Evolutionary conservation across 768 basidiomycete species (phyloP), one percentile per base, ranked within the genome.

Genomic region (Xerocomellus intermedius): DNA sequence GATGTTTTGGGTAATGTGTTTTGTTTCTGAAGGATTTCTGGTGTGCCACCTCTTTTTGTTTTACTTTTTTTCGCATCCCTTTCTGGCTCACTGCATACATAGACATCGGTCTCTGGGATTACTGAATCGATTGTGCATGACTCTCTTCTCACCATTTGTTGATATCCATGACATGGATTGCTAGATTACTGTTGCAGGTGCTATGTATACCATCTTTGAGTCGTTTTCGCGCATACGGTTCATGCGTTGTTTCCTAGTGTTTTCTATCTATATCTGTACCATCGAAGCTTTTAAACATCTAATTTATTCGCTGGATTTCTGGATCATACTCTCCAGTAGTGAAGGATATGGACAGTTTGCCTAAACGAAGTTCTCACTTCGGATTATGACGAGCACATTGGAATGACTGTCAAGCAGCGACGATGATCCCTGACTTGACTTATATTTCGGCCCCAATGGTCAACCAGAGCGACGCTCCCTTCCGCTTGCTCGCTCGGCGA

Each of bases 381-480:
- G 5, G 19, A 39, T 21, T 2, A 19, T 42, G 16, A 37, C 35
- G 10, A 13, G 5, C 38, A 28, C 35, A 39, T n/a, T 17, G 42
- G n/a, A 35, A 42, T 24, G 33, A 30, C 19, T 36, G 10, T 26
- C 48, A 19, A 30, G 8, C 49, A 19, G 42, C 28, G 44, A 50
- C 32, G 16, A 69, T 61, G 64, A 48, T 57, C 21, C 61, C 61
- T 1, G 62, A 71, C 53, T 59, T 77, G 54, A 57, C 65, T 22
- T 76, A 70, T 53, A 78, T 89, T 50, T 77, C 85, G 8, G 87
- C 88, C 8, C 88, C 87, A 3, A 90, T 90, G 88, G 80, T 91
- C 54, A 84, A 87, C 55, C 89, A 90, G 64, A 89, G 87, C 26
- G 89, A 92, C 60, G 76, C 86, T 0, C 86, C 89, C 1, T 91